These are phyloP conservation scores for Jackrogersella multiformis DNA, from an alignment of 495 filamentous ascomycete genomes.

Conservation along the genomic window DNA sequence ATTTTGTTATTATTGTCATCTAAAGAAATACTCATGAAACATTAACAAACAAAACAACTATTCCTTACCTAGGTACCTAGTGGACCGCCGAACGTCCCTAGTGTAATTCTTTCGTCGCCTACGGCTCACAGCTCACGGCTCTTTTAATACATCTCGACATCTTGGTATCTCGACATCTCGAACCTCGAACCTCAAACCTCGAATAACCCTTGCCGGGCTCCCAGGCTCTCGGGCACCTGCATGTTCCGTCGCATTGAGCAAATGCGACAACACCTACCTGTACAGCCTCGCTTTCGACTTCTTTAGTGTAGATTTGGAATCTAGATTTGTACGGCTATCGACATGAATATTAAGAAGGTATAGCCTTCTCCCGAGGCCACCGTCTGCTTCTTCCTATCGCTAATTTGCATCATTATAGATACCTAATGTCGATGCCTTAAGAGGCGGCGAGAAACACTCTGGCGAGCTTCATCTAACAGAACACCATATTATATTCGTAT, in stretches of 20 bases:
- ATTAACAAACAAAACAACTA: not conserved
- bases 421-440: conserved; percentile 45
- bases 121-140: not conserved
- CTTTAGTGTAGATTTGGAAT: conserved; percentile 10
- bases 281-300: conserved; percentile 4
- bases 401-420: conserved; percentile 36
- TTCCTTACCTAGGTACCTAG: not conserved
- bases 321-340: not conserved
- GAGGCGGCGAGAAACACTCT: conserved; percentile 45
- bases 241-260: conserved; percentile 12
- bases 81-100: not conserved
- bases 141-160: too few species aligned
- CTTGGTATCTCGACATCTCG: too few species aligned
- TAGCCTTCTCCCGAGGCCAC: not conserved
- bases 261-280: conserved; percentile 40
- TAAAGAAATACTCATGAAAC: conserved; percentile 14
- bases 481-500: conserved; percentile 45
- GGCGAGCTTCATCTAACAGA: conserved; percentile 47
- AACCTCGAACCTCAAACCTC: too few species aligned
- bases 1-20: conserved; percentile 10
- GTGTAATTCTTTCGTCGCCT: not conserved
- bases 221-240: conserved; percentile 24
- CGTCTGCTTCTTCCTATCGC: not conserved
- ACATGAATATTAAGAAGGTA: conserved; percentile 42
- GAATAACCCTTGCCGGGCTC: too few species aligned